Percentiles rank a stretch among this genome's conserved stretches.
These are phyloP conservation scores for Penicillium coprophilum DNA, from an alignment of 495 filamentous ascomycete species.

Conservation along the genomic window DNA sequence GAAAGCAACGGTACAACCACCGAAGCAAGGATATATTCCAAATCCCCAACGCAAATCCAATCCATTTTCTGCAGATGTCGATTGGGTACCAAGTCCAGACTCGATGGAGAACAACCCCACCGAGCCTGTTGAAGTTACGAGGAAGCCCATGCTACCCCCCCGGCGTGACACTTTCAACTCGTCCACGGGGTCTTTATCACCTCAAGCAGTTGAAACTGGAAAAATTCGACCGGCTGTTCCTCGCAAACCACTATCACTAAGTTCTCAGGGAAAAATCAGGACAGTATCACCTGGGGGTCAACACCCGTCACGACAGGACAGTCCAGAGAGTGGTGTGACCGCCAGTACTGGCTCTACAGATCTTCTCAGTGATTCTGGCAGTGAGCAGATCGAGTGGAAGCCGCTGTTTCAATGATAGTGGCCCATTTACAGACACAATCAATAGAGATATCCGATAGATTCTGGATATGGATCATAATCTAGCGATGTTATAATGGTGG, in stretches of 20 bases:
- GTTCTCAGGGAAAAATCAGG: conserved; percentile 12
- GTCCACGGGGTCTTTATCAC: neutral
- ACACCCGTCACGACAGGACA: neutral
- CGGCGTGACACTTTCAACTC: conserved; percentile 9
- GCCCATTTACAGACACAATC: neutral
- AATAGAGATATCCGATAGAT: neutral
- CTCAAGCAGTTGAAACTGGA: neutral
- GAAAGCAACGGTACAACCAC: conserved; percentile 66
- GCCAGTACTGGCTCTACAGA: conserved; percentile 11
- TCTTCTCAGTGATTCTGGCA: conserved; percentile 28
- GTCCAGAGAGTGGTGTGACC: neutral
- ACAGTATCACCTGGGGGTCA: neutral
- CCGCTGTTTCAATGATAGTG: conserved; percentile 33
- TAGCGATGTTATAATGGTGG: neutral
- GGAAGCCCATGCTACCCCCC: conserved; percentile 18
- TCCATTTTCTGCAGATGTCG: conserved; percentile 68
- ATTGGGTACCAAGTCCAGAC: conserved; percentile 60
- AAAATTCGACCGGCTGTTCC: conserved; percentile 33
- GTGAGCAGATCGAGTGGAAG: conserved; percentile 35
- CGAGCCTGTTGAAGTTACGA: conserved; percentile 1
- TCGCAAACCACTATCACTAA: conserved; percentile 36
- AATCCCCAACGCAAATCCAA: conserved; percentile 78
- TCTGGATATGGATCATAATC: neutral
- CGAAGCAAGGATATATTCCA: conserved; percentile 55
- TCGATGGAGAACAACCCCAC: conserved; percentile 7